These are phyloP conservation scores for Colletotrichum neosansevieriae DNA, from an alignment of 2,329 filamentous ascomycete species.

Conservation along the genomic window DNA sequence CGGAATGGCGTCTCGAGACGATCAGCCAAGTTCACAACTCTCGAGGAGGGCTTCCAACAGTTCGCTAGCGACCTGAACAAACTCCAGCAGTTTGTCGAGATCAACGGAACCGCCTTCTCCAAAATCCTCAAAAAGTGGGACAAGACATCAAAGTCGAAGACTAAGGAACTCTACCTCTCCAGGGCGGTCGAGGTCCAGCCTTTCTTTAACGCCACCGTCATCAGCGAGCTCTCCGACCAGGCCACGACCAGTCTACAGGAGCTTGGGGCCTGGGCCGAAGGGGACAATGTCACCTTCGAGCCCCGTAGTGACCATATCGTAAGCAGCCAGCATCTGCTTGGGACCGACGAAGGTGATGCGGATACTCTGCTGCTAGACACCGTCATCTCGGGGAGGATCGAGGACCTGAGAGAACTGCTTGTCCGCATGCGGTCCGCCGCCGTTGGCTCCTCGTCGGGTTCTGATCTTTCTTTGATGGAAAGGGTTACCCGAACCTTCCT, in stretches of 20 bases:
- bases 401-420: conserved; percentile 84
- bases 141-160: conserved; percentile 98
- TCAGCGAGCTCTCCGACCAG: conserved; percentile 95
- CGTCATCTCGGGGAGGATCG: conserved; percentile 83
- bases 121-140: conserved; percentile 99
- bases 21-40: conserved; percentile 91
- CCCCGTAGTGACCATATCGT: conserved; percentile 70
- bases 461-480: conserved; percentile 70
- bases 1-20: conserved; percentile 80
- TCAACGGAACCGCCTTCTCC: conserved; percentile 97
- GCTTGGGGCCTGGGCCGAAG: conserved; percentile 96
- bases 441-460: conserved; percentile 64
- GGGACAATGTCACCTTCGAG: conserved; percentile 90
- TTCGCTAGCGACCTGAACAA: conserved; percentile 98
- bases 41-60: conserved; percentile 97
- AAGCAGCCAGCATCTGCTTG: conserved; percentile 73
- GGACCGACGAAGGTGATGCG: conserved; percentile 88
- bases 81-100: conserved; percentile 97
- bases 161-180: conserved; percentile 96
- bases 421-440: conserved; percentile 70
- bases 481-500: conserved; percentile 91
- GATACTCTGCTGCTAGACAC: conserved; percentile 91
- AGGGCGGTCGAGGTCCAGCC: conserved; percentile 97
- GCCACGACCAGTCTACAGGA: conserved; percentile 96
- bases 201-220: conserved; percentile 97